These are phyloP conservation scores for Xylaria sp. DNA, from an alignment of 2,329 filamentous ascomycete genomes.

Conservation along the genomic window DNA sequence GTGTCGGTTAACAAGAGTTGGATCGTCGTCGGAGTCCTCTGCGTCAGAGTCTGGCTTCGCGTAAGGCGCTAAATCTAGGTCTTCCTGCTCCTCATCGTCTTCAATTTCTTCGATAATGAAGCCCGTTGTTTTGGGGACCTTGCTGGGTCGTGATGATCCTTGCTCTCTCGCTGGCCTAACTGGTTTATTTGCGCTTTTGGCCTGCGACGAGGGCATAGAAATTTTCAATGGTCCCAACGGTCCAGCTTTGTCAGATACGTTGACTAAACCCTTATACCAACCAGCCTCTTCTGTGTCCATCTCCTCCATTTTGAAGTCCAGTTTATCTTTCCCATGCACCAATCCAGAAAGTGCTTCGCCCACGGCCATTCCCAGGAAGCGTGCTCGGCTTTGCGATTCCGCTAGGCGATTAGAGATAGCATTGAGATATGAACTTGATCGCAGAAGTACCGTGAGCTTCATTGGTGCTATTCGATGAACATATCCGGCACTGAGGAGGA, in stretches of 20 bases:
- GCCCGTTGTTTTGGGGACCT: conserved; percentile 50
- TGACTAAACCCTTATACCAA: conserved; percentile 77
- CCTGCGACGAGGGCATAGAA: conserved; percentile 41
- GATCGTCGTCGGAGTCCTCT: conserved; percentile 93
- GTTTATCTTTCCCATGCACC: conserved; percentile 72
- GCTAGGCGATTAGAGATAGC: conserved; percentile 86
- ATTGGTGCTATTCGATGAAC: conserved; percentile 73
- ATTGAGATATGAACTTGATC: conserved; percentile 77
- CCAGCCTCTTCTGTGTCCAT: conserved; percentile 75
- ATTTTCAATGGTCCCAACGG: conserved; percentile 60
- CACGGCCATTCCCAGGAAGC: conserved; percentile 88
- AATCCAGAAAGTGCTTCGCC: conserved; percentile 77
- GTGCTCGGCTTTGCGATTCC: conserved; percentile 76
- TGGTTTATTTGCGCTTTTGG: conserved; percentile 41
- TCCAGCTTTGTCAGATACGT: conserved; percentile 71
- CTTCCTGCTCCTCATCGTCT: conserved; percentile 65
- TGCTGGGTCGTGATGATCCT: conserved; percentile 39
- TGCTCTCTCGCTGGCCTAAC: conserved; percentile 39
- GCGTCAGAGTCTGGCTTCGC: conserved; percentile 87
- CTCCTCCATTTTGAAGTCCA: conserved; percentile 88
- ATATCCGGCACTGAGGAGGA: conserved; percentile 82
- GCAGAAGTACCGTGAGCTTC: conserved; percentile 74
- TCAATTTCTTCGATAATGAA: conserved; percentile 74
- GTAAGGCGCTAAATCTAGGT: conserved; percentile 79
- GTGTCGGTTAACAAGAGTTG: conserved; percentile 83